Evolutionary conservation across 106 monocot species (phyloP).

Genomic region (Dendrobium nobile): DNA sequence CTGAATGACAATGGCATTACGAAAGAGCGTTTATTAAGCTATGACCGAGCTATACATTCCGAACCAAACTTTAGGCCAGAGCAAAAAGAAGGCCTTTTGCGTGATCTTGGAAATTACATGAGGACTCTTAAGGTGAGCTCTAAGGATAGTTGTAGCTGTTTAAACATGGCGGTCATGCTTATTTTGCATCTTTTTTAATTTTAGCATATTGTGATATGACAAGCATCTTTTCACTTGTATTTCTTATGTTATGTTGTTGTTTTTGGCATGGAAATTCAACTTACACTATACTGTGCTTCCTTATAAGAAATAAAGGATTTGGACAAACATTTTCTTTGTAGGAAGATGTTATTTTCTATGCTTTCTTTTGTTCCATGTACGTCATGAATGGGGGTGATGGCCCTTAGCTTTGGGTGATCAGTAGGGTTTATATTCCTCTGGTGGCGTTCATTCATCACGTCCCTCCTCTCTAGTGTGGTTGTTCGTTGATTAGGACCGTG

Average conservation of each 20-base stretch:
- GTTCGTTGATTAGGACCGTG: too few species aligned
- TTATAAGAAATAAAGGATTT: neutral
- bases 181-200: neutral
- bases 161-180: neutral
- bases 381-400: too few species aligned
- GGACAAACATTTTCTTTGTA: neutral
- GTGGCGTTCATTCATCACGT: too few species aligned
- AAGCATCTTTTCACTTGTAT: neutral
- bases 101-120: conserved; percentile 84
- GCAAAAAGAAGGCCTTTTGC: conserved; percentile 80
- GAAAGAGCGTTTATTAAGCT: conserved; percentile 84
- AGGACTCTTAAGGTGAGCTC: conserved; percentile 81
- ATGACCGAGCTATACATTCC: conserved; percentile 91
- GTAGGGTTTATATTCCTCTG: too few species aligned
- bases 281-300: neutral
- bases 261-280: neutral
- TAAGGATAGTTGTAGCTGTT: neutral
- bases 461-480: too few species aligned
- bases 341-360: too few species aligned
- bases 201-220: neutral
- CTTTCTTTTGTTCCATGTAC: too few species aligned
- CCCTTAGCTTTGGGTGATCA: too few species aligned
- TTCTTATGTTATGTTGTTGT: neutral
- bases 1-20: conserved; percentile 78
- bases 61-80: conserved; percentile 78